These are phyloP conservation scores for Pelargonium cotyledonis DNA, from an alignment of 441 rosid species.

Conservation along the genomic window DNA sequence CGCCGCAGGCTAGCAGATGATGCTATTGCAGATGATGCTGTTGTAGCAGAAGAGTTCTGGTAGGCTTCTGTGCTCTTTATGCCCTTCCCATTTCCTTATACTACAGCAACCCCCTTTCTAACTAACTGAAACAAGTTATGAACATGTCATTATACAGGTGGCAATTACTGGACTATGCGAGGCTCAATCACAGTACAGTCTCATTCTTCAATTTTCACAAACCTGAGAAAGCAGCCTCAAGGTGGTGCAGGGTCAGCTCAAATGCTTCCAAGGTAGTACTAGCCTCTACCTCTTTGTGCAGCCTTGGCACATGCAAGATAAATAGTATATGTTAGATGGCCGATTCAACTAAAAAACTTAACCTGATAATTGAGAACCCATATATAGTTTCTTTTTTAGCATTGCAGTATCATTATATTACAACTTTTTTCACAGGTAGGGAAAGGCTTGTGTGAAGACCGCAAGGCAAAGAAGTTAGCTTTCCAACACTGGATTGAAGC, in stretches of 20 bases:
- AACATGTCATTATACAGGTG: conserved; percentile 25
- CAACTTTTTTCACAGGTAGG: conserved; percentile 32
- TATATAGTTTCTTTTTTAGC: too few species aligned
- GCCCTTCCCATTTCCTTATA: neutral
- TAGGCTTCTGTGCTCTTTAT: conserved; percentile 9
- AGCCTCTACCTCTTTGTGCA: conserved; percentile 1
- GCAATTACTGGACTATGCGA: conserved; percentile 41
- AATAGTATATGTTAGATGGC: neutral
- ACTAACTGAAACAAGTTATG: neutral
- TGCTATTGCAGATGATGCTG: conserved; percentile 6
- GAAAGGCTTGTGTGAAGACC: conserved; percentile 39
- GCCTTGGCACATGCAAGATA: neutral
- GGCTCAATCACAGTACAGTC: conserved; percentile 32
- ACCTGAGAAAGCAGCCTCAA: conserved; percentile 37
- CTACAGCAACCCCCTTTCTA: neutral
- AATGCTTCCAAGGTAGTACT: conserved; percentile 40
- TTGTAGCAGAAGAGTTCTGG: conserved; percentile 41
- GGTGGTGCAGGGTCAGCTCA: conserved; percentile 39
- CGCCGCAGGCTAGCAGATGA: conserved; percentile 39
- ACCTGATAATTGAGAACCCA: too few species aligned
- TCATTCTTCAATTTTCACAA: conserved; percentile 45
- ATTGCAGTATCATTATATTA: too few species aligned
- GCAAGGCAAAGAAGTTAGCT: conserved; percentile 41
- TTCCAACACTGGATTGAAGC: conserved; percentile 61
- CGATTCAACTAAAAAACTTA: too few species aligned